These are phyloP conservation scores for Citeromyces nyonsensis DNA, from an alignment of 805 yeast genomes.

Conservation along the genomic window DNA sequence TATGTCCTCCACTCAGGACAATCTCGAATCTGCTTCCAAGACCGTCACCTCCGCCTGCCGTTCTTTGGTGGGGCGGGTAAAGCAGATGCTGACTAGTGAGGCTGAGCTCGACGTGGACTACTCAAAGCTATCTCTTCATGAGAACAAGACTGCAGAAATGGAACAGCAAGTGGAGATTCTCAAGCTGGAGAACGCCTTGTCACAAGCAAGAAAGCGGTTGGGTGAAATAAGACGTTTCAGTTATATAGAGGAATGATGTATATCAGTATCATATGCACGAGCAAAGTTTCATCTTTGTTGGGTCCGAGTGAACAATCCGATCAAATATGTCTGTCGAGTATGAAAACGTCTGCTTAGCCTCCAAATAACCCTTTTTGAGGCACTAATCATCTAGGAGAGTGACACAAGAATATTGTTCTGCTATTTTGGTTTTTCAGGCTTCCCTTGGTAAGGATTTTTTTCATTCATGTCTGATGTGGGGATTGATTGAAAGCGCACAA, in stretches of 20 bases:
- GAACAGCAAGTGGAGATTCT: conserved; percentile 86
- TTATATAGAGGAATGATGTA: conserved; percentile 45
- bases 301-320: too few relatives aligned
- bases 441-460: too few relatives aligned
- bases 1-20: conserved; percentile 63
- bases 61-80: conserved; percentile 54
- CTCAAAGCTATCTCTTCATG: conserved; percentile 54
- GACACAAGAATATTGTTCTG: too few relatives aligned
- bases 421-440: too few relatives aligned
- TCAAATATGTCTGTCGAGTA: neutral
- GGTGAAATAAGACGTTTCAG: conserved; percentile 77
- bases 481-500: too few relatives aligned
- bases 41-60: conserved; percentile 68
- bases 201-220: conserved; percentile 59
- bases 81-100: conserved; percentile 24
- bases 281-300: too few relatives aligned
- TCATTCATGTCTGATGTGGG: too few relatives aligned
- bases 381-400: too few relatives aligned
- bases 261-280: conserved; percentile 3
- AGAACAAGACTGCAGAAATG: conserved; percentile 77
- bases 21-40: conserved; percentile 52
- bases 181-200: conserved; percentile 62
- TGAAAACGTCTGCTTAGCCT: too few relatives aligned
- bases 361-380: too few relatives aligned
- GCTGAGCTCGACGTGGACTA: conserved; percentile 37